Evolutionary conservation across 2,329 filamentous ascomycete genomes (phyloP).

Genomic region (Hymenoscyphus repandus): DNA sequence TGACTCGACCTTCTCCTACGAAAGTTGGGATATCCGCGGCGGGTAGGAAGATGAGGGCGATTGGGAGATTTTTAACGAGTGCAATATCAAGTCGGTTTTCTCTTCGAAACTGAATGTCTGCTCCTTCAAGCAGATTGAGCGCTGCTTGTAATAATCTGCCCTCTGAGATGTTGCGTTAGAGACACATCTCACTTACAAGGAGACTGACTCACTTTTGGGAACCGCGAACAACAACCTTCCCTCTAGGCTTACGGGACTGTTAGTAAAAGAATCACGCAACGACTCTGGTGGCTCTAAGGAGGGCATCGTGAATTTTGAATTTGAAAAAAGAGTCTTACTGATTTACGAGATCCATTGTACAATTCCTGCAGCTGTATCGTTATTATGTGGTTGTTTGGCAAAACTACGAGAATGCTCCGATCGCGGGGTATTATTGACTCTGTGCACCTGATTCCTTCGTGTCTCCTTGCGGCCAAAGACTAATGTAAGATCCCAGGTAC

Average conservation of each 20-base stretch:
- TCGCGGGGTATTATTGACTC: conserved; percentile 5
- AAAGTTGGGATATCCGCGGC: conserved; percentile 97
- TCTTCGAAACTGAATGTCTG: conserved; percentile 93
- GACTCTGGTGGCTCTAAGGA: conserved; percentile 36
- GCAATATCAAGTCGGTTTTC: conserved; percentile 96
- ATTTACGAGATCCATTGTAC: conserved; percentile 55
- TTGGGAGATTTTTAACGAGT: conserved; percentile 91
- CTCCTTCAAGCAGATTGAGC: conserved; percentile 85
- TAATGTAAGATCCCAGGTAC: too few relatives aligned
- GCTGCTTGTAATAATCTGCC: conserved; percentile 84
- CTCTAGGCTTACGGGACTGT: conserved; percentile 62
- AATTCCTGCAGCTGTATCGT: background rate
- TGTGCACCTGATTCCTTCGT: conserved; percentile 1
- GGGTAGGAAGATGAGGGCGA: conserved; percentile 94
- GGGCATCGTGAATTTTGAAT: conserved; percentile 14
- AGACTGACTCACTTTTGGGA: conserved; percentile 77
- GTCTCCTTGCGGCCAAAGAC: background rate
- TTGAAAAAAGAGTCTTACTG: conserved; percentile 38
- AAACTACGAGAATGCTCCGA: conserved; percentile 5
- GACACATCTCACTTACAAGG: background rate
- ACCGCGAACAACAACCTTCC: conserved; percentile 92
- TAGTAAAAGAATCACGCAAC: conserved; percentile 39
- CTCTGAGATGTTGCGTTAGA: conserved; percentile 50
- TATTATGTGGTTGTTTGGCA: background rate
- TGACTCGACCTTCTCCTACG: conserved; percentile 88